Evolutionary conservation across 805 yeast species (phyloP).

Genomic region (Lachancea fermentati): DNA sequence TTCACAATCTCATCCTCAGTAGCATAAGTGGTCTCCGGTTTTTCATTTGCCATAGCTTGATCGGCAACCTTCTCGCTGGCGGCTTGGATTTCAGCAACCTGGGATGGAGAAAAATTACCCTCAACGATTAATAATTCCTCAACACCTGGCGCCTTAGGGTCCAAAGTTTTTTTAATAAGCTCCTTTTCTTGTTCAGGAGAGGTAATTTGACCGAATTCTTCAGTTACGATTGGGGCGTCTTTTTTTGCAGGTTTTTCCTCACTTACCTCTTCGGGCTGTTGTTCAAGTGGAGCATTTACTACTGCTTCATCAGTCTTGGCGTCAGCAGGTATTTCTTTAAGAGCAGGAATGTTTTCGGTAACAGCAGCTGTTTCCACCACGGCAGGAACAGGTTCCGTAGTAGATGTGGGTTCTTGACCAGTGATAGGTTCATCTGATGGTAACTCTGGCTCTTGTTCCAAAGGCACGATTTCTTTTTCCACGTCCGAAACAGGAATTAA

Average conservation of each 20-base stretch:
- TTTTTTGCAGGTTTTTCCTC: conserved; percentile 5
- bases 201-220: conserved; percentile 10
- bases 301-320: conserved; percentile 5
- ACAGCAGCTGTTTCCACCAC: conserved; percentile 2
- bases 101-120: conserved; percentile 5
- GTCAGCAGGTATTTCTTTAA: neutral
- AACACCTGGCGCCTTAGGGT: conserved; percentile 17
- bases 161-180: conserved; percentile 11
- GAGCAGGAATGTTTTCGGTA: neutral
- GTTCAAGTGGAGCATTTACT: conserved; percentile 5
- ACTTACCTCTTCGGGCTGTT: conserved; percentile 5
- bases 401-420: neutral
- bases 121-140: conserved; percentile 7
- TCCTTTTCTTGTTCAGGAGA: conserved; percentile 12
- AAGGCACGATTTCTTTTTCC: too few relatives aligned
- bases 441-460: too few relatives aligned
- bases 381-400: conserved; percentile 2
- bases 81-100: conserved; percentile 7
- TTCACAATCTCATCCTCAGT: neutral
- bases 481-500: too few relatives aligned
- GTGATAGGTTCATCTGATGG: too few relatives aligned
- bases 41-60: conserved; percentile 34
- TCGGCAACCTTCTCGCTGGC: conserved; percentile 19
- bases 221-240: conserved; percentile 1
- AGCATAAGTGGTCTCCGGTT: conserved; percentile 30